phyloP scores from a whole-genome alignment of 495 filamentous ascomycete genomes.

The Tuber calosporum region DNA sequence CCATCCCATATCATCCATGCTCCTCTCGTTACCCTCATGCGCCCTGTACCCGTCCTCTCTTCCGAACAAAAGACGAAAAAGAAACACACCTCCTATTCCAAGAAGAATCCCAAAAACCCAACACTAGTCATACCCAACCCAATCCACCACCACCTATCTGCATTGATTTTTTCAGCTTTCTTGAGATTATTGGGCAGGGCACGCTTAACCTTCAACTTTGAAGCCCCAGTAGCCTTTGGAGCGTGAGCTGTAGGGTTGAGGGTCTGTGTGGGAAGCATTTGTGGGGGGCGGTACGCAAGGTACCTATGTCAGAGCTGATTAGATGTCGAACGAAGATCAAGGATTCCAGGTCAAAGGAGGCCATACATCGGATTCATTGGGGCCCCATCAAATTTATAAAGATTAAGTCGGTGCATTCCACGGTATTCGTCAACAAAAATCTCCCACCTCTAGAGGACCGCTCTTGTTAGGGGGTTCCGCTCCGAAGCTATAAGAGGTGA shows the following conservation, averaged over 20 bases:
- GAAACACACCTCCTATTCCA: not conserved
- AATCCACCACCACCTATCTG: slow-evolving; percentile 62
- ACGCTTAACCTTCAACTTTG: slow-evolving; percentile 41
- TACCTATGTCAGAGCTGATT: slow-evolving; percentile 11
- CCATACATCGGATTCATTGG: slow-evolving; percentile 65
- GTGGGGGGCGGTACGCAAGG: slow-evolving; percentile 58
- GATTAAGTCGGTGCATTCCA: slow-evolving; percentile 57
- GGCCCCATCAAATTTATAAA: slow-evolving; percentile 58
- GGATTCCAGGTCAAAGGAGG: not conserved
- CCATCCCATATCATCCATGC: not conserved
- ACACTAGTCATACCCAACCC: slow-evolving; percentile 60
- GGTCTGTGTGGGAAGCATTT: slow-evolving; percentile 68
- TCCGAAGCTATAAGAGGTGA: not conserved
- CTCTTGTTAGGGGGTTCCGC: slow-evolving; percentile 5
- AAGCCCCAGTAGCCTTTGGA: slow-evolving; percentile 39
- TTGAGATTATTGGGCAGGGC: slow-evolving; percentile 44
- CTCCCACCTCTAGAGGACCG: slow-evolving; percentile 51
- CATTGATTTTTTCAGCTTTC: slow-evolving; percentile 47
- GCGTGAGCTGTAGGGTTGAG: slow-evolving; percentile 51
- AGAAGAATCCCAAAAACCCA: slow-evolving; percentile 43
- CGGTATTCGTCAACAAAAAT: slow-evolving; percentile 58
- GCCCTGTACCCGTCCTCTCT: not conserved
- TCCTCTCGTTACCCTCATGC: not conserved
- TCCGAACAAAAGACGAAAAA: not conserved
- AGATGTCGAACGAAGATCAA: not conserved